Conservation (phyloP, 768 basidiomycete genomes). For the Podaxis pistillaris region DNA sequence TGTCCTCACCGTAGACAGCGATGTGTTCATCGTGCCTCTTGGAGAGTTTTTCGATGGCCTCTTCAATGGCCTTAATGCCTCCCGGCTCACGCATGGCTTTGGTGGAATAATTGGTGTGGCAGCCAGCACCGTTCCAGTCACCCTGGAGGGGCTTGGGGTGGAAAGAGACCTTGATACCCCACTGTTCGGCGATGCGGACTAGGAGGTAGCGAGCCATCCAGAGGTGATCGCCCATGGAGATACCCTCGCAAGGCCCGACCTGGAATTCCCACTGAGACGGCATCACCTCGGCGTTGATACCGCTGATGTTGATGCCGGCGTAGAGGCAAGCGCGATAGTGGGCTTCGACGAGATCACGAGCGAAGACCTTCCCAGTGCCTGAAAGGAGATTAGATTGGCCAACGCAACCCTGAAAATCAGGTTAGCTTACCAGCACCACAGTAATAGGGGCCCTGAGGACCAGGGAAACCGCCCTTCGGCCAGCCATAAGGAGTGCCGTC, state of each 20-base stretch:
- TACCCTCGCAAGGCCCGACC: slow-evolving; percentile 97
- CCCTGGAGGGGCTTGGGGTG: slow-evolving; percentile 97
- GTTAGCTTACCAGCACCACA: slow-evolving; percentile 86
- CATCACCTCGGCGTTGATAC: slow-evolving; percentile 99
- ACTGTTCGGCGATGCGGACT: slow-evolving; percentile 94
- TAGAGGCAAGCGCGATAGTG: slow-evolving; percentile 98
- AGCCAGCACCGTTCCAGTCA: slow-evolving; percentile 99
- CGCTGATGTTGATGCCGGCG: slow-evolving; percentile 94
- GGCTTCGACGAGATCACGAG: slow-evolving; percentile 97
- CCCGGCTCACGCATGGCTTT: slow-evolving; percentile 91
- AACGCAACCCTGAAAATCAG: background rate
- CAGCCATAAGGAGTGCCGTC: slow-evolving; percentile 92
- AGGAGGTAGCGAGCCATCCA: slow-evolving; percentile 99
- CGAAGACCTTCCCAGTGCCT: slow-evolving; percentile 98
- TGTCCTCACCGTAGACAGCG: slow-evolving; percentile 97
- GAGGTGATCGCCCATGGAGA: slow-evolving; percentile 98
- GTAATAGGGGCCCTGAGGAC: slow-evolving; percentile 99
- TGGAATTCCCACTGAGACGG: slow-evolving; percentile 99
- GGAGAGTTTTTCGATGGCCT: slow-evolving; percentile 89
- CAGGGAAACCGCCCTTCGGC: slow-evolving; percentile 99
- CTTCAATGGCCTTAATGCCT: slow-evolving; percentile 90
- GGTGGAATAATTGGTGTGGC: slow-evolving; percentile 98
- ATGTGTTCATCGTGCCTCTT: slow-evolving; percentile 94
- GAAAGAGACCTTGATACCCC: slow-evolving; percentile 97
- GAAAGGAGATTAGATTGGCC: slow-evolving; percentile 20